Percentiles rank a stretch among this genome's conserved stretches.
phyloP scores from a whole-genome alignment of 2,329 filamentous ascomycete species.

The Ophiocordyceps camponoti-floridani region DNA sequence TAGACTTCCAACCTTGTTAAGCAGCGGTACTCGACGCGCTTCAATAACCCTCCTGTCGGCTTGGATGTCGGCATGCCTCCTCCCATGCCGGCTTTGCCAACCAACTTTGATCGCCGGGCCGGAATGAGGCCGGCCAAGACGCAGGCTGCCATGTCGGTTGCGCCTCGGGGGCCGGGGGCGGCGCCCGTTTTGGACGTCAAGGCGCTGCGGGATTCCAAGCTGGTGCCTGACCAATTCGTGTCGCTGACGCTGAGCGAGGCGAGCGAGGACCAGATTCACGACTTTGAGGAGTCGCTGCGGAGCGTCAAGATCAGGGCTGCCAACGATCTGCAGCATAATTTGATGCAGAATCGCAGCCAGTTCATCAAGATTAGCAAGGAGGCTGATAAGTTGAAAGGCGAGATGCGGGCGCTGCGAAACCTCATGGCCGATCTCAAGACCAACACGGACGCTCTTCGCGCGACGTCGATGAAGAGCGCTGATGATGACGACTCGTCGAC shows the following conservation, averaged over 20 bases:
- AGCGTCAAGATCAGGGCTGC: conserved; percentile 64
- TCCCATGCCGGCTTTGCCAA: conserved; percentile 51
- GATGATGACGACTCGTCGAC: conserved; percentile 24
- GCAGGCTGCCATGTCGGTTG: conserved; percentile 18
- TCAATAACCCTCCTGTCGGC: conserved; percentile 58
- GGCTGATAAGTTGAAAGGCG: conserved; percentile 88
- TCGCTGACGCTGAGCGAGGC: conserved; percentile 62
- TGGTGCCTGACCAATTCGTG: conserved; percentile 66
- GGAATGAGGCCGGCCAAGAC: not conserved
- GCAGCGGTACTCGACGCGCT: conserved; percentile 81
- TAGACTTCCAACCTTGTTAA: conserved; percentile 76
- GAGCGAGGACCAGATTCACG: conserved; percentile 69
- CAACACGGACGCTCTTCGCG: conserved; percentile 49
- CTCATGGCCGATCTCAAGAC: conserved; percentile 85
- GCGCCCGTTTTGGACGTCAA: conserved; percentile 57
- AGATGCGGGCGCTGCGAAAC: conserved; percentile 81
- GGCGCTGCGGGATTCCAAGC: conserved; percentile 59
- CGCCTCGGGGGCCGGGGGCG: conserved; percentile 29
- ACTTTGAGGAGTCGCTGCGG: conserved; percentile 60
- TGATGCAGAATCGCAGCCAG: conserved; percentile 91
- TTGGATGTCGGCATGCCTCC: conserved; percentile 39
- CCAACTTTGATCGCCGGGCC: conserved; percentile 26
- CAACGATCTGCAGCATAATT: conserved; percentile 78
- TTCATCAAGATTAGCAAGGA: conserved; percentile 99
- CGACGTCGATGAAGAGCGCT: conserved; percentile 30